Conservation (phyloP, 164 flowering plant species). For the Piper longum region DNA sequence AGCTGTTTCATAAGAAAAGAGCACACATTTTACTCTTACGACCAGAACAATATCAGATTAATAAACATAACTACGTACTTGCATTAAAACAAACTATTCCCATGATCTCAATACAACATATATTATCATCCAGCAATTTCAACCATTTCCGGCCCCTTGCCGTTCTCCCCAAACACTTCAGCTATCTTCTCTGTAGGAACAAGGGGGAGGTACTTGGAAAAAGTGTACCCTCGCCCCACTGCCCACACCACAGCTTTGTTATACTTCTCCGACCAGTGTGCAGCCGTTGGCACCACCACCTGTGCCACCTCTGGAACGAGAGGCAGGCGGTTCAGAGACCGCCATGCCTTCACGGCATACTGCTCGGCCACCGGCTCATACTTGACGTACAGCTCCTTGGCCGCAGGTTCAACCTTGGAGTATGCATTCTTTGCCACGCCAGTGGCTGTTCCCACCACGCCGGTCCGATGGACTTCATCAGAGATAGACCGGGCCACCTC, state of each 20-base stretch:
- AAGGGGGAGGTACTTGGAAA: constrained; percentile 41
- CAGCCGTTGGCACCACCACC: constrained; percentile 46
- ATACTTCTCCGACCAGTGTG: constrained; percentile 58
- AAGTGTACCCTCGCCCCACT: constrained; percentile 37
- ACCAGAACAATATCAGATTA: too few species aligned
- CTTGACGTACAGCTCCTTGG: constrained; percentile 38
- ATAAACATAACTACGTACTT: too few species aligned
- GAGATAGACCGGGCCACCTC: constrained; percentile 39
- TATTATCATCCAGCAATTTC: too few species aligned
- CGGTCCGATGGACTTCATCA: constrained; percentile 45
- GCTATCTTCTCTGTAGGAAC: constrained; percentile 62
- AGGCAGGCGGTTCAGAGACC: constrained; percentile 8
- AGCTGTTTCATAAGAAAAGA: too few species aligned
- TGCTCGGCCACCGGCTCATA: constrained; percentile 72
- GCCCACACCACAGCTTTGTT: constrained; percentile 32
- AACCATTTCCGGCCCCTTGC: not conserved
- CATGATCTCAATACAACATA: too few species aligned
- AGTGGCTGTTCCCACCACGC: constrained; percentile 41
- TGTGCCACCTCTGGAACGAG: constrained; percentile 58
- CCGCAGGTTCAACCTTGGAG: constrained; percentile 42
- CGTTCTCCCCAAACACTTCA: constrained; percentile 34
- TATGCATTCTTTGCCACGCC: constrained; percentile 28
- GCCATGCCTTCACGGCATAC: constrained; percentile 59
- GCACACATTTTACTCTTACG: too few species aligned
- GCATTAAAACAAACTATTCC: too few species aligned